phyloP scores from a whole-genome alignment of 2,329 filamentous ascomycete genomes.

The Trichoderma sp. region DNA sequence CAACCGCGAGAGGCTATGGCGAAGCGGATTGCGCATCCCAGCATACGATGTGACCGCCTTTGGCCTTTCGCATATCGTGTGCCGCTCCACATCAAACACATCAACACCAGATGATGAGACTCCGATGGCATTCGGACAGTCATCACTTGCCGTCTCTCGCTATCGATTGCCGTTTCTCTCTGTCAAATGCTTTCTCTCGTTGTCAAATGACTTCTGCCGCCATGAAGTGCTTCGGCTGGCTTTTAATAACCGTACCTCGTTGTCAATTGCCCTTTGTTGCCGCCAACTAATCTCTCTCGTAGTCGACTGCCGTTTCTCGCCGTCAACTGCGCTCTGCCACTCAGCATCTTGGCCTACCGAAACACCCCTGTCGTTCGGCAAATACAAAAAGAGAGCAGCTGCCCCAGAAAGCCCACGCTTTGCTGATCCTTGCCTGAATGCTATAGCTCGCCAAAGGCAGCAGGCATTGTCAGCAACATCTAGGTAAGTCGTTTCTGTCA shows the following conservation, averaged over 20 bases:
- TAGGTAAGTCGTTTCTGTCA: background rate
- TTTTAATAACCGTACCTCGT: no score
- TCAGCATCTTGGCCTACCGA: background rate
- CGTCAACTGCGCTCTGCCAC: no score
- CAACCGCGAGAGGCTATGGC: background rate
- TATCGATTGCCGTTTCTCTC: background rate
- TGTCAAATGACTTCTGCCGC: no score
- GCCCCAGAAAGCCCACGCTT: background rate
- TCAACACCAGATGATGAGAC: background rate
- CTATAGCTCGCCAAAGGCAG: background rate
- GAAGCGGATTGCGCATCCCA: background rate
- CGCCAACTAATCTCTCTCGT: no score
- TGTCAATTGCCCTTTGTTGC: no score
- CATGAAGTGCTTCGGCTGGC: no score
- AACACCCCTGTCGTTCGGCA: background rate
- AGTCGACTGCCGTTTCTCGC: no score
- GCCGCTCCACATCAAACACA: background rate
- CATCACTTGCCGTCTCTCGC: no score
- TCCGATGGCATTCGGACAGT: background rate
- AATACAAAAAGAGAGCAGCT: background rate
- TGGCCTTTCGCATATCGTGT: background rate
- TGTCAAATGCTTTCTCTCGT: no score
- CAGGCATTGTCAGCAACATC: background rate
- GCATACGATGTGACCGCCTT: background rate
- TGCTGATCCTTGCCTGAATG: background rate